Evolutionary conservation across 257 asterid genomes (phyloP).

Genomic region (Plectranthus barbatus): DNA sequence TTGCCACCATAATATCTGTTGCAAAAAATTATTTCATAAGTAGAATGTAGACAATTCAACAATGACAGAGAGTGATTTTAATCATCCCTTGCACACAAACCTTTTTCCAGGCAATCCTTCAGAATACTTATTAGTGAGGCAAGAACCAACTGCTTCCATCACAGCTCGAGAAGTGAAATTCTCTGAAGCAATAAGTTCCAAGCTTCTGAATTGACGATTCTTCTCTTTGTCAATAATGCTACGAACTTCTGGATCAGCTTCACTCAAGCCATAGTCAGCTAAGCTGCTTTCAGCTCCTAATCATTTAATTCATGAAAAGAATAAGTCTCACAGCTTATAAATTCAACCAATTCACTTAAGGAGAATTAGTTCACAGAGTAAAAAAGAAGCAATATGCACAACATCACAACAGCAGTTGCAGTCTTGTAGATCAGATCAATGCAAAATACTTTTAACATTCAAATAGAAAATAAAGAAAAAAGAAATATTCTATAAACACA

Average conservation of each 20-base stretch:
- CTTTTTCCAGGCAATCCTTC: conserved; percentile 97
- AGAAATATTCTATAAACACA: not conserved
- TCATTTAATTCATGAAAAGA: not conserved
- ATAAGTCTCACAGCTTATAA: not conserved
- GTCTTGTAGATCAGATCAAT: no score
- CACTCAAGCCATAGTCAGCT: conserved; percentile 49
- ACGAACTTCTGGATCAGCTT: conserved; percentile 73
- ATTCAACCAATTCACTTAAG: not conserved
- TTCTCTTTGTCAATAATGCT: conserved; percentile 70
- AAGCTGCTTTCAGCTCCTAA: conserved; percentile 55
- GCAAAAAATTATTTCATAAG: not conserved
- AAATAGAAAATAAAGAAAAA: no score
- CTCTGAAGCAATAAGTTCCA: conserved; percentile 93
- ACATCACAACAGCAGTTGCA: not conserved
- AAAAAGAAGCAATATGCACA: not conserved
- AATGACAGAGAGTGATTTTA: not conserved
- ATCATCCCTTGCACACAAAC: conserved; percentile 10
- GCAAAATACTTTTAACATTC: no score
- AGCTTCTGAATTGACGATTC: conserved; percentile 83
- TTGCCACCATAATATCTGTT: conserved; percentile 90
- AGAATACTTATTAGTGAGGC: conserved; percentile 91
- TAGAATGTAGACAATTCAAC: not conserved
- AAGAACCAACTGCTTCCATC: conserved; percentile 99
- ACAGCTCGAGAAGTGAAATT: conserved; percentile 96
- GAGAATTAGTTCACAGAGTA: not conserved